Conservation (phyloP, 305 asterid species). For the Salvia sclarea region DNA sequence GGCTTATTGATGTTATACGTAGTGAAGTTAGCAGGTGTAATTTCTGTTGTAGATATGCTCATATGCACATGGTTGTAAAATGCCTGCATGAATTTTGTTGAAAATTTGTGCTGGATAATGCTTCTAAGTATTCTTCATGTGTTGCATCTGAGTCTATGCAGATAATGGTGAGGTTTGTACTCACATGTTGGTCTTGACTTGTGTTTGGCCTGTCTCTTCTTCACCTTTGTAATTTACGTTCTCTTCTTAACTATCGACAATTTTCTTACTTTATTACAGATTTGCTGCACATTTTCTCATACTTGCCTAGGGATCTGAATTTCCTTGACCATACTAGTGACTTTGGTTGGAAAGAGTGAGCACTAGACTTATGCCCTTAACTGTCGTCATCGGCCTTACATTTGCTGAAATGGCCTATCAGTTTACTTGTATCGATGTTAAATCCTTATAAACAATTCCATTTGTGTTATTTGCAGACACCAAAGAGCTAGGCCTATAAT, state of each 20-base stretch:
- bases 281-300: constrained; percentile 88
- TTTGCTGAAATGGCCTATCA: not conserved
- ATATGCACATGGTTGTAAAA: not conserved
- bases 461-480: constrained; percentile 52
- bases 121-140: not conserved
- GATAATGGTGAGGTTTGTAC: not conserved
- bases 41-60: not conserved
- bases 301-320: constrained; percentile 95
- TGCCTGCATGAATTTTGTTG: constrained; percentile 3
- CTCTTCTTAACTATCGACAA: constrained; percentile 4
- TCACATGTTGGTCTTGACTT: not conserved
- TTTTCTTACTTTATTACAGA: constrained; percentile 52
- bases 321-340: constrained; percentile 90
- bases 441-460: constrained; percentile 9
- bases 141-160: not conserved
- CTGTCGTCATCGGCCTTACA: constrained; percentile 23
- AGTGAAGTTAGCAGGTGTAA: not conserved
- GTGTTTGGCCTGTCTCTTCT: not conserved
- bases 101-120: not conserved
- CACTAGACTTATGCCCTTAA: constrained; percentile 23
- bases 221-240: not conserved
- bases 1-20: not conserved
- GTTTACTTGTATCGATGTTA: not conserved
- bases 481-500: constrained; percentile 84
- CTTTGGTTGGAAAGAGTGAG: constrained; percentile 99